Evolutionary conservation across 257 asterid species (phyloP), one percentile per base, ranked within the genome.

Genomic region (Solanum lycopersicoides): DNA sequence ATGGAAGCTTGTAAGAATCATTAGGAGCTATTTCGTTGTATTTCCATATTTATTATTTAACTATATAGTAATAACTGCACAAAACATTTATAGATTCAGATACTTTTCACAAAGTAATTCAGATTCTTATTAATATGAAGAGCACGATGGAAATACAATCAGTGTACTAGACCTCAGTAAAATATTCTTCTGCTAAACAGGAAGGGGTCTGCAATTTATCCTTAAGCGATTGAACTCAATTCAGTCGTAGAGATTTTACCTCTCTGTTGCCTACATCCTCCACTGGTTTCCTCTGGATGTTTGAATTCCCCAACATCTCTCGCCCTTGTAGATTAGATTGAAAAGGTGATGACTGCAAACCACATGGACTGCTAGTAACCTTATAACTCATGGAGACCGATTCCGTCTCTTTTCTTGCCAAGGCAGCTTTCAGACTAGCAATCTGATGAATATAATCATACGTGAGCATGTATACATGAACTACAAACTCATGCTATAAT

Each of bases 221-320:
- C 60, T 30, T 47, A 16, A 80, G 21, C 37, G 7, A 47, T 30
- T 47, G 84, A 80, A 45, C 41, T 28, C 68, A 80, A 80, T 63
- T 47, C 23, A 3, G 68, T 14, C 39, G 1, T 80, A 47, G 68
- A 82, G 45, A 87, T 88, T 82, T 50, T 95, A 96, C 99, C 98
- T 92, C 95, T 30, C 94, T 91, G 92, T 93, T 93, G 88, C 95
- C 98, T 72, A 95, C 98, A 79, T 95, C 98, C 89, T 93, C 99
- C 97, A 95, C 95, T 44, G 95, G 98, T 89, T 91, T 96, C 93
- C 98, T 91, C 86, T 85, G 93, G 69, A 91, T 90, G 88, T 80
- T 93, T 44, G 95, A 91, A 60, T 71, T 82, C 39, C 92, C 88
- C 53, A 87, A 90, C 88, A 90, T 89, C 68, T 89, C 92, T 89